Conservation (phyloP, 352 stramenopile genomes). For the Blastocystis sp. region DNA sequence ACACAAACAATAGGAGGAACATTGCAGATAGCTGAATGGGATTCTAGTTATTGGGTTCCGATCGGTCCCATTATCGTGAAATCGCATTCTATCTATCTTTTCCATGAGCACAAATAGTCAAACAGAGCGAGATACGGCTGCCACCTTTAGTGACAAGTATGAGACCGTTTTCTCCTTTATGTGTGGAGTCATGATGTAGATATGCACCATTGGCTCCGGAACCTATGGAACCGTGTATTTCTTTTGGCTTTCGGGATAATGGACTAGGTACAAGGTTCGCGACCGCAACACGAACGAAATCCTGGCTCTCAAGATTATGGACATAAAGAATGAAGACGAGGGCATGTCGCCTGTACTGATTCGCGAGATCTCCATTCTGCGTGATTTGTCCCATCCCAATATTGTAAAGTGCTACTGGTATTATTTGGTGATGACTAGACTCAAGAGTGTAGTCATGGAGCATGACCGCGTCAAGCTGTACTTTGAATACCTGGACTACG, state of each 20-base stretch:
- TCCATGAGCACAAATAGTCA: not conserved
- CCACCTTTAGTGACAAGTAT: not conserved
- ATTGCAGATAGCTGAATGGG: not conserved
- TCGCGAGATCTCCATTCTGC: slow-evolving; percentile 93
- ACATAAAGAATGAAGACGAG: slow-evolving; percentile 78
- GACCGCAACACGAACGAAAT: slow-evolving; percentile 61
- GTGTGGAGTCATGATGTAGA: not conserved
- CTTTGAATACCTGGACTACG: slow-evolving; percentile 82
- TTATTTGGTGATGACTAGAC: slow-evolving; percentile 9
- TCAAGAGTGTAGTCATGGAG: slow-evolving; percentile 32
- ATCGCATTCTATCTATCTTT: not conserved
- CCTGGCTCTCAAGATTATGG: slow-evolving; percentile 66
- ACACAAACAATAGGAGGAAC: not conserved
- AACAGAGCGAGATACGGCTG: not conserved
- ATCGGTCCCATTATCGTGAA: not conserved
- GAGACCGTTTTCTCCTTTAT: not conserved
- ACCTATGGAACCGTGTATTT: slow-evolving; percentile 53
- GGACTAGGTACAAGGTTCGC: slow-evolving; percentile 42
- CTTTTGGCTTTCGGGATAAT: not conserved
- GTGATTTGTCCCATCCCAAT: slow-evolving; percentile 93
- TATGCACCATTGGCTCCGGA: slow-evolving; percentile 21
- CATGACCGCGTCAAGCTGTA: slow-evolving; percentile 79
- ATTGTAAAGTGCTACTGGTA: slow-evolving; percentile 82
- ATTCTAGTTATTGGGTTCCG: not conserved
- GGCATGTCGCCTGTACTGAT: slow-evolving; percentile 94